Percentiles rank a stretch among this genome's conserved stretches.
phyloP scores from a whole-genome alignment of 192 early-diverging fungal species.

The Gigaspora rosea region DNA sequence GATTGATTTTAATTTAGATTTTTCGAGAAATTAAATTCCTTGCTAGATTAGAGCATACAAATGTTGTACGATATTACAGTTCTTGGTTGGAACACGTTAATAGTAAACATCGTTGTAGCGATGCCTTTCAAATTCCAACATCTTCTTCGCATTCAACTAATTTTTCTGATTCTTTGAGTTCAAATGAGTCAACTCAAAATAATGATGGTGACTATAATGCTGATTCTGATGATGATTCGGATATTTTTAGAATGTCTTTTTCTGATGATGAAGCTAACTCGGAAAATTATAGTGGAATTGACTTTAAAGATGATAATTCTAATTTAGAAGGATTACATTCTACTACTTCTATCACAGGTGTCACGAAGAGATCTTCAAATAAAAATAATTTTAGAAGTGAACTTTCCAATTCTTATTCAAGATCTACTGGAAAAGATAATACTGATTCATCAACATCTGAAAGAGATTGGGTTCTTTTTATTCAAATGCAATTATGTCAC shows the following conservation, averaged over 20 bases:
- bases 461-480: constrained; percentile 61
- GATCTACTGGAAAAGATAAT: neutral
- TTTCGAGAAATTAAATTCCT: constrained; percentile 90
- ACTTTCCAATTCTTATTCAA: too few species aligned
- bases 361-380: too few species aligned
- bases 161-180: constrained; percentile 24
- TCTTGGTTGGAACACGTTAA: constrained; percentile 84
- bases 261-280: neutral
- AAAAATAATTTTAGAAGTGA: too few species aligned
- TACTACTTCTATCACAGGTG: neutral
- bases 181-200: neutral
- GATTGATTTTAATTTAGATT: constrained; percentile 62
- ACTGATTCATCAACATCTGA: neutral
- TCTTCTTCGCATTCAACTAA: neutral
- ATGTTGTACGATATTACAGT: constrained; percentile 91
- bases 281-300: constrained; percentile 37
- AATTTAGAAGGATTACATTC: neutral
- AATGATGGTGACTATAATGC: constrained; percentile 35
- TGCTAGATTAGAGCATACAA: constrained; percentile 81
- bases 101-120: constrained; percentile 1
- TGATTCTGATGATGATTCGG: constrained; percentile 34
- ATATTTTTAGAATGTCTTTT: constrained; percentile 31
- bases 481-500: constrained; percentile 94
- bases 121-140: neutral
- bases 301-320: constrained; percentile 33